phyloP scores from a whole-genome alignment of 2,329 filamentous ascomycete genomes.

The Trichoderma hamatum region DNA sequence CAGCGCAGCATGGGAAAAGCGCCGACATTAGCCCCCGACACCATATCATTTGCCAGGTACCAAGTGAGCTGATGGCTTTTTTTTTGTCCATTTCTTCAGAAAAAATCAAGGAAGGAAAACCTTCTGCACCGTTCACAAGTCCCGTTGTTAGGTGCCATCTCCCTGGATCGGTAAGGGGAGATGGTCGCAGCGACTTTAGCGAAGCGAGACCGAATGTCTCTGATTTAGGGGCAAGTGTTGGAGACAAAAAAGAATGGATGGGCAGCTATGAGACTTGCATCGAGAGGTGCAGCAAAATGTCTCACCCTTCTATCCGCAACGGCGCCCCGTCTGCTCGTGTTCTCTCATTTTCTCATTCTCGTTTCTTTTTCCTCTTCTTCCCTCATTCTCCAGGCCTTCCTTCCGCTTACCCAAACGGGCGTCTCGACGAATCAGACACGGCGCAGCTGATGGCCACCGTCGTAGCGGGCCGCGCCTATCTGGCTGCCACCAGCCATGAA shows the following conservation, averaged over 20 bases:
- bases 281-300: neutral
- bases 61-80: neutral
- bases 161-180: neutral
- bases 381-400: neutral
- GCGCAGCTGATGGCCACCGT: constrained; percentile 14
- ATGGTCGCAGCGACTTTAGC: neutral
- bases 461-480: constrained; percentile 30
- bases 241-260: constrained; percentile 7
- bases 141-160: neutral
- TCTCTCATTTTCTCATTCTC: neutral
- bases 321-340: neutral
- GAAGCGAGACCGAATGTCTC: neutral
- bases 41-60: neutral
- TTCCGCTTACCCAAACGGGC: neutral
- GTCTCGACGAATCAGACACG: neutral
- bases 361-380: neutral
- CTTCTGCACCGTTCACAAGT: neutral
- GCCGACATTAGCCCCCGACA: neutral
- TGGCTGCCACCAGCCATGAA: constrained; percentile 24
- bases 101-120: neutral
- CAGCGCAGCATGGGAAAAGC: neutral
- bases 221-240: neutral
- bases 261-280: constrained; percentile 1
- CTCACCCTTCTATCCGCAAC: neutral
- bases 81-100: neutral